These are phyloP conservation scores for Mortierella sp. DNA, from an alignment of 371 early-diverging fungal species.

Conservation along the genomic window DNA sequence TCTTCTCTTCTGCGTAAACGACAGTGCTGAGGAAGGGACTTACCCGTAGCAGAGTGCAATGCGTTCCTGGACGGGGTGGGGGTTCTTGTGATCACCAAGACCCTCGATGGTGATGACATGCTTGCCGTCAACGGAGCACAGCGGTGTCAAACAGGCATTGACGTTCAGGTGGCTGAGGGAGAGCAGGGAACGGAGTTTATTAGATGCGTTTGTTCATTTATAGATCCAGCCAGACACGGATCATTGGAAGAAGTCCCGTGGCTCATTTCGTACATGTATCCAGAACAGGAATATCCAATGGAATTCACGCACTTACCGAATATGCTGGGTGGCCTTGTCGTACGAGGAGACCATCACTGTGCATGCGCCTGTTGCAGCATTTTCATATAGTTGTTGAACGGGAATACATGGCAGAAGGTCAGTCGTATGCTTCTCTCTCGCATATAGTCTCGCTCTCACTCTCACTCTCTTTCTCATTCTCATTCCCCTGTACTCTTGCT, in stretches of 20 bases:
- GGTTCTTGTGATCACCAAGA: conserved; percentile 68
- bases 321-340: conserved; percentile 53
- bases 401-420: too few species aligned
- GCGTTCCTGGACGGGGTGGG: conserved; percentile 79
- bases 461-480: too few species aligned
- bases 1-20: neutral
- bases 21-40: neutral
- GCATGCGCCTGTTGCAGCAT: conserved; percentile 66
- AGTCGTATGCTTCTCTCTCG: neutral
- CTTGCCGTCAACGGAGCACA: conserved; percentile 77
- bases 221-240: too few species aligned
- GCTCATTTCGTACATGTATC: conserved; percentile 2
- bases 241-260: conserved; percentile 18
- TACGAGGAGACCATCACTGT: conserved; percentile 79
- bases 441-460: too few species aligned
- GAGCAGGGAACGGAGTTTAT: too few species aligned
- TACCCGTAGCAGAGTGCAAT: conserved; percentile 68
- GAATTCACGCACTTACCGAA: conserved; percentile 37
- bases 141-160: conserved; percentile 80
- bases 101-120: conserved; percentile 87
- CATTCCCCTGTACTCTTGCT: too few species aligned
- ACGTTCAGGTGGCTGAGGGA: conserved; percentile 63
- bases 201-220: too few species aligned
- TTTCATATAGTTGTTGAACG: neutral
- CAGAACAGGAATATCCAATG: neutral